Base-by-base conservation (phyloP, 176 grass and related monocot species). In the Avena insularis region DNA sequence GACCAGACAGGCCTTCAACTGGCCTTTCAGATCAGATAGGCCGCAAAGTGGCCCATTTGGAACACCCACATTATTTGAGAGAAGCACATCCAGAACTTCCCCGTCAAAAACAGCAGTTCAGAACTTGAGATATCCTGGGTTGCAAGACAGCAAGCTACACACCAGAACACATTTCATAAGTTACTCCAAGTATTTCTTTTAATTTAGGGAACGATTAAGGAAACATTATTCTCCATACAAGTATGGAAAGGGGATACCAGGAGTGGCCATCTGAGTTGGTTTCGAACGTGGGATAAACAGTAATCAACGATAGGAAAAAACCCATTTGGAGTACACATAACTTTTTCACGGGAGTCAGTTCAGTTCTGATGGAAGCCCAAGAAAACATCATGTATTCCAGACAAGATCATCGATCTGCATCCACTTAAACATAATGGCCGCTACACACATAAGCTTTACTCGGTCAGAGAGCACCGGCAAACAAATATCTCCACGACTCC, bases 391-490 rank as follows among this genome's bases (percentile, higher is more conserved):
- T 43, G 15, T 40, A 43, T 20, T 71, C 36, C 8, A 20, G 16
- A 43, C 67, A 43, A 11, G 8, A 29, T 29, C 29, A 29, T 29
- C 19, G 9, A 40, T 57, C 17, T 58, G 10, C 16, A 57, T 7
- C 8, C 27, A 58, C 74, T 55, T 55, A 35, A 9, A 19, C 53
- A 38, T 20, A 38, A 38, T n/a, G 57, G 15, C 17, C 8, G 19
- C 12, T 17, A 9, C 20, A 27, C 2, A 58, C 76, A 59, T 12
- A 45, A 36, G 20, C 35, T 11, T 60, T 79, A 6, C 35, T 10
- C 77, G 2, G 57, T 27, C 77, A 79, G n/a, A 45, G 19, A 80
- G 43, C 59, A 80, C n/a, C 17, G 40, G 38, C 77, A 62, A 23
- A 3, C 40, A 79, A 62, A 80, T 80, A 80, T 62, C 78, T 29